phyloP scores from a whole-genome alignment of 352 stramenopile genomes.

The Globisporangium yorkense region DNA sequence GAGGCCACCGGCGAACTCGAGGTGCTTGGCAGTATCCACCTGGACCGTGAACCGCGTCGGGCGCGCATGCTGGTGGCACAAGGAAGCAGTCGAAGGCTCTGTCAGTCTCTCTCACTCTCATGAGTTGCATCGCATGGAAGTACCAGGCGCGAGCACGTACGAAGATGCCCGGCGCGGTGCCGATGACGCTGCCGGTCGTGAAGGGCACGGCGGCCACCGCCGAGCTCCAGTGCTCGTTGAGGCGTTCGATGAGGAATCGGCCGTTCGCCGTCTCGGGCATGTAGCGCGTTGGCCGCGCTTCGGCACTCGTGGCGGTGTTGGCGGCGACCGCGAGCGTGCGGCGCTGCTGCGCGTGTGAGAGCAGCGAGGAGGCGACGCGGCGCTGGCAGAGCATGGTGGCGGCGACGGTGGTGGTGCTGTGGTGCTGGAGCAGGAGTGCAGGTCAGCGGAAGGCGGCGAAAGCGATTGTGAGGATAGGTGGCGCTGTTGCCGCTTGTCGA shows the following conservation, averaged over 20 bases:
- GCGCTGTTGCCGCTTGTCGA: not conserved
- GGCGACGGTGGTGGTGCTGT: not conserved
- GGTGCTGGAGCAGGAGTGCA: not conserved
- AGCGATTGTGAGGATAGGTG: constrained; percentile 5
- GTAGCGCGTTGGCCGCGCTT: constrained; percentile 41
- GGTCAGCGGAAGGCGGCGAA: constrained; percentile 8
- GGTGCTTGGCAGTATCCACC: constrained; percentile 68
- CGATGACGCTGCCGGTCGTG: constrained; percentile 56
- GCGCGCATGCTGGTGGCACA: constrained; percentile 26
- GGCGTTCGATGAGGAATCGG: constrained; percentile 66
- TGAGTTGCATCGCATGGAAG: not conserved
- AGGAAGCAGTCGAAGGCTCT: constrained; percentile 6
- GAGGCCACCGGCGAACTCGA: constrained; percentile 75
- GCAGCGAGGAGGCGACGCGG: constrained; percentile 10
- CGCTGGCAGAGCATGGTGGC: constrained; percentile 23
- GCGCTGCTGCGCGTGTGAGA: constrained; percentile 19
- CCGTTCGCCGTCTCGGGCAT: constrained; percentile 52
- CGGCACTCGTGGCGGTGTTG: constrained; percentile 10
- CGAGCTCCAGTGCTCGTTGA: constrained; percentile 72
- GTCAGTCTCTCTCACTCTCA: not conserved
- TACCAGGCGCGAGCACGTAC: constrained; percentile 27
- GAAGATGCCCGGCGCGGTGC: constrained; percentile 56
- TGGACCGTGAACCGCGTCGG: constrained; percentile 84
- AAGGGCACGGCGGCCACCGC: constrained; percentile 67
- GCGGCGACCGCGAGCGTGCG: constrained; percentile 38